A percentile compares a stretch with the other conserved stretches of the same genome.
phyloP scores from a whole-genome alignment of 1,284 basidiomycete species.

The Apiotrichum veenhuisii region DNA sequence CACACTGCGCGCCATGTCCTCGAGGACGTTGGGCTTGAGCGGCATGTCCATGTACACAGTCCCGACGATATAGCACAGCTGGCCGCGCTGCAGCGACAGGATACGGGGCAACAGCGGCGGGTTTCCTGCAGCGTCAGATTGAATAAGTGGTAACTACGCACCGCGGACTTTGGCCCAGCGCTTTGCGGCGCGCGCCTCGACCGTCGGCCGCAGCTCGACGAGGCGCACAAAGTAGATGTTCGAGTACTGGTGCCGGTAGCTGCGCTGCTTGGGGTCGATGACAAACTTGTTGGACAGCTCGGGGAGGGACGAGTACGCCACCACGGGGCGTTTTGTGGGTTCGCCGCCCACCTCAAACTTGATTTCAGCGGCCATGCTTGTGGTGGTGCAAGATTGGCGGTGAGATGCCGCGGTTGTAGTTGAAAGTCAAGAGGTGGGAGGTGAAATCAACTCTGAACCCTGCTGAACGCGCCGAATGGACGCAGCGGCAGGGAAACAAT shows the following conservation, averaged over 20 bases:
- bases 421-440: background rate
- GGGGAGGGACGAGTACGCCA: slow-evolving; percentile 38
- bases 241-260: slow-evolving; percentile 77
- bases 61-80: slow-evolving; percentile 85
- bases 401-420: background rate
- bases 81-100: slow-evolving; percentile 78
- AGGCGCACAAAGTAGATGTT: slow-evolving; percentile 87
- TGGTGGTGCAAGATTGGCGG: background rate
- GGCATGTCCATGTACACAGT: slow-evolving; percentile 99
- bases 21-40: slow-evolving; percentile 92
- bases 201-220: slow-evolving; percentile 59
- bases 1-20: slow-evolving; percentile 90
- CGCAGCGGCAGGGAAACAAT: too few species aligned
- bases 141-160: slow-evolving; percentile 27
- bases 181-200: slow-evolving; percentile 62
- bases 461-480: too few species aligned
- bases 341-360: slow-evolving; percentile 3
- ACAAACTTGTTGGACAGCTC: slow-evolving; percentile 47
- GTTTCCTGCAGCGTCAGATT: slow-evolving; percentile 54
- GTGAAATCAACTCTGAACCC: too few species aligned
- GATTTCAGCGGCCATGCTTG: slow-evolving; percentile 15
- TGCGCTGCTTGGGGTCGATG: slow-evolving; percentile 39
- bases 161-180: slow-evolving; percentile 66
- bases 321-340: slow-evolving; percentile 25
- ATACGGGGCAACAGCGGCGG: slow-evolving; percentile 76